Conservation (phyloP, 2,329 filamentous ascomycete genomes). For the Aspergillus novoparasiticus region DNA sequence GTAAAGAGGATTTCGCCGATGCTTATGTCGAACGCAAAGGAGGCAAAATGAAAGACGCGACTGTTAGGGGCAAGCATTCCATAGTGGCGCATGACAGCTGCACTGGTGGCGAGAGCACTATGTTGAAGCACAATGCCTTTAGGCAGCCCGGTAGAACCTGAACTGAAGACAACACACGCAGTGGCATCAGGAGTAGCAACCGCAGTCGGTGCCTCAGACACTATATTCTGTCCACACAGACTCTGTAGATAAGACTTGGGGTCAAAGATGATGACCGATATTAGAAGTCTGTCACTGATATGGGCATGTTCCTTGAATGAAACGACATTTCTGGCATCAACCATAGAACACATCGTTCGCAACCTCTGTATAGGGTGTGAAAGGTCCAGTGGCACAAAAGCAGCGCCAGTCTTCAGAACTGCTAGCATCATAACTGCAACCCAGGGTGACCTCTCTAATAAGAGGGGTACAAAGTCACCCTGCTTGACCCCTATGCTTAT, state of each 20-base stretch:
- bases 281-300: background rate
- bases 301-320: background rate
- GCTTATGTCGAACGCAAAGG: slow-evolving; percentile 43
- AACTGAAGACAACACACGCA: slow-evolving; percentile 22
- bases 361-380: slow-evolving; percentile 18
- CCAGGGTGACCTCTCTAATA: slow-evolving; percentile 31
- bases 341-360: background rate
- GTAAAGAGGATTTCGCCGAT: slow-evolving; percentile 37
- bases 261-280: too few relatives aligned
- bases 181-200: background rate
- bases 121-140: slow-evolving; percentile 24
- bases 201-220: background rate
- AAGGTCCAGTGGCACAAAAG: slow-evolving; percentile 28
- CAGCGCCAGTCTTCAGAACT: slow-evolving; percentile 28
- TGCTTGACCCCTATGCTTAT: slow-evolving; percentile 32
- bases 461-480: slow-evolving; percentile 26
- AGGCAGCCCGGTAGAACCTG: slow-evolving; percentile 23
- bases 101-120: slow-evolving; percentile 2
- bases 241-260: too few relatives aligned
- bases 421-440: slow-evolving; percentile 26
- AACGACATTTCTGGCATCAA: background rate
- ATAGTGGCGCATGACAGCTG: background rate
- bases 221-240: too few relatives aligned
- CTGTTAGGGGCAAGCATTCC: background rate
- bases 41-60: slow-evolving; percentile 38